Evolutionary conservation across 495 filamentous ascomycete genomes (phyloP).

Genomic region (Tuber aestivum): DNA sequence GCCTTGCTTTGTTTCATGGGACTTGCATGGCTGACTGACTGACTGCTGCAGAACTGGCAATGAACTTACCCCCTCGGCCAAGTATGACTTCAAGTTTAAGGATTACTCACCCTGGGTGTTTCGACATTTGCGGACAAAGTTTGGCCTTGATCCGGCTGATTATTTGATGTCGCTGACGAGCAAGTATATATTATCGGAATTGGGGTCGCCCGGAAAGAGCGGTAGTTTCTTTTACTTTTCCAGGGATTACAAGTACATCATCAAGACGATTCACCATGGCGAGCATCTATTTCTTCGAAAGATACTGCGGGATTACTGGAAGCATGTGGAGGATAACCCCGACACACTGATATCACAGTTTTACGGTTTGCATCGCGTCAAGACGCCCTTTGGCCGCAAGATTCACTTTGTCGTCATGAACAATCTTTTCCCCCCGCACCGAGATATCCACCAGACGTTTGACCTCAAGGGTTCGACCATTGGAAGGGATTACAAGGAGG

Average conservation of each 20-base stretch:
- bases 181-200: constrained; percentile 96
- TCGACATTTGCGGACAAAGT: constrained; percentile 80
- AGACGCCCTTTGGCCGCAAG: constrained; percentile 96
- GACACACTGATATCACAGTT: constrained; percentile 97
- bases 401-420: constrained; percentile 99
- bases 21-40: too few relatives aligned
- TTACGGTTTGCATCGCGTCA: constrained; percentile 94
- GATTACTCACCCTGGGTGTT: constrained; percentile 99
- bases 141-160: constrained; percentile 89
- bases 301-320: constrained; percentile 87
- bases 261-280: constrained; percentile 97
- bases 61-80: constrained; percentile 93
- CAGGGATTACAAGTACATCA: constrained; percentile 99
- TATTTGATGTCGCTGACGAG: constrained; percentile 97
- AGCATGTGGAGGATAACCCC: constrained; percentile 86
- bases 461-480: constrained; percentile 97
- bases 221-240: constrained; percentile 99
- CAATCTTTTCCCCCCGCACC: constrained; percentile 94
- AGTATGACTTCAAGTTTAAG: constrained; percentile 99
- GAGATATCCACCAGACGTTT: constrained; percentile 95
- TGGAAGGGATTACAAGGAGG: constrained; percentile 83
- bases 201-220: constrained; percentile 95
- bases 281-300: constrained; percentile 94
- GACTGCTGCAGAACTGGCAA: constrained; percentile 73
- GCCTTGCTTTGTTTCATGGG: not conserved